phyloP scores from a whole-genome alignment of 164 flowering plant species.

The Tetracentron sinense region DNA sequence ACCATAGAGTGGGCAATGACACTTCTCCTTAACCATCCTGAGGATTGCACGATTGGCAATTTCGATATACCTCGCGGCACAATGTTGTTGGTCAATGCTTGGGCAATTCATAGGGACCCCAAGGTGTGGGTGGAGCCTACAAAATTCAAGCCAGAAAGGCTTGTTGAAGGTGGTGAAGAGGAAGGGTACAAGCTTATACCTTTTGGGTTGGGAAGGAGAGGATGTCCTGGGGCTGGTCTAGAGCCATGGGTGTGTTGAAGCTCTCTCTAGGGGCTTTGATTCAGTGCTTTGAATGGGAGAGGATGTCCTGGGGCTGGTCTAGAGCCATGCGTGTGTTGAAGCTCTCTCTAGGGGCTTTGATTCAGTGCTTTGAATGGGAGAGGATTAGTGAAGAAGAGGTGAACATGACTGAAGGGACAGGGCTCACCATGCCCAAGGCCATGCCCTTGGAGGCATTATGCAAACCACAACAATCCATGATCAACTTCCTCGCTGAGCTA shows the following conservation, averaged over 20 bases:
- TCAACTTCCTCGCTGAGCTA: neutral
- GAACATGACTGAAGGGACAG: slow-evolving; percentile 22
- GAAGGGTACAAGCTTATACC: slow-evolving; percentile 16
- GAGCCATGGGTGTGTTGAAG: too few species aligned
- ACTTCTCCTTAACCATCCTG: slow-evolving; percentile 26
- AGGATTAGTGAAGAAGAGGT: slow-evolving; percentile 13
- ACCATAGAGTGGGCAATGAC: slow-evolving; percentile 41
- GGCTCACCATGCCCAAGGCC: slow-evolving; percentile 26
- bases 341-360: slow-evolving; percentile 19
- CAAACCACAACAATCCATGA: slow-evolving; percentile 15
- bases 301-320: too few species aligned
- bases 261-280: too few species aligned
- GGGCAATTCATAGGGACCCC: slow-evolving; percentile 33
- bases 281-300: too few species aligned
- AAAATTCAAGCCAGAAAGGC: slow-evolving; percentile 33
- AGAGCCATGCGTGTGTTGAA: slow-evolving; percentile 23
- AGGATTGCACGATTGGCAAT: slow-evolving; percentile 22
- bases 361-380: slow-evolving; percentile 34
- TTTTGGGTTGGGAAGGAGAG: slow-evolving; percentile 30
- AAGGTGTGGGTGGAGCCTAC: slow-evolving; percentile 25
- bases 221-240: slow-evolving; percentile 24
- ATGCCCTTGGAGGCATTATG: slow-evolving; percentile 23
- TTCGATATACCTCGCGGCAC: slow-evolving; percentile 27
- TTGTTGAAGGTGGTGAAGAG: slow-evolving; percentile 9
- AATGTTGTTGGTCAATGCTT: slow-evolving; percentile 24